A percentile compares a stretch with the other conserved stretches of the same genome.
Conservation (phyloP, 2,329 filamentous ascomycete species). For the Dothidotthia symphoricarpi region DNA sequence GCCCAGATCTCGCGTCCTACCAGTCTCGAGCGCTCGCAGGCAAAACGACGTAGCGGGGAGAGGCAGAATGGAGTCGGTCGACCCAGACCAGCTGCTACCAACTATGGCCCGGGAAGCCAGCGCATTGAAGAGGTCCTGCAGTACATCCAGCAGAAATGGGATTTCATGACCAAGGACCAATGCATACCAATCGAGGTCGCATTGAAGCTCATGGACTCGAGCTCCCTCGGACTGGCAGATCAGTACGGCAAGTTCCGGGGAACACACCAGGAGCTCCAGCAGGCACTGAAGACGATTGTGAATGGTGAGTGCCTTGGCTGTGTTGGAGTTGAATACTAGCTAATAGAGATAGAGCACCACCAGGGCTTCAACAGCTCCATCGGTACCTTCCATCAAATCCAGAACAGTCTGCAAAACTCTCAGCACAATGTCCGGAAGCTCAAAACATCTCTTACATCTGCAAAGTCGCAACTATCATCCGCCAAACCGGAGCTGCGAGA, state of each 20-base stretch:
- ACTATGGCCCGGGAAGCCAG: constrained; percentile 42
- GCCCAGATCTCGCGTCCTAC: constrained; percentile 36
- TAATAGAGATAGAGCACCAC: constrained; percentile 68
- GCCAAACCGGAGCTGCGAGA: constrained; percentile 91
- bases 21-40: constrained; percentile 45
- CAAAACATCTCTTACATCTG: constrained; percentile 76
- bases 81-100: constrained; percentile 13
- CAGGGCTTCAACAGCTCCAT: constrained; percentile 99
- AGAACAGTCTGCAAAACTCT: constrained; percentile 84
- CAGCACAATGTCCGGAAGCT: constrained; percentile 80
- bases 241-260: constrained; percentile 82
- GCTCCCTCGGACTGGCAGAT: constrained; percentile 86
- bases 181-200: constrained; percentile 92
- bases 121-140: constrained; percentile 64
- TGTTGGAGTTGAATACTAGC: background rate
- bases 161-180: constrained; percentile 82
- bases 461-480: constrained; percentile 77
- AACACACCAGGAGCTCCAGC: constrained; percentile 85
- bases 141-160: constrained; percentile 86
- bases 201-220: constrained; percentile 90
- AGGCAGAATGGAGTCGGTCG: constrained; percentile 10
- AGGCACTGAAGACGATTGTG: constrained; percentile 88
- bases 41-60: constrained; percentile 45
- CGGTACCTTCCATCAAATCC: constrained; percentile 98
- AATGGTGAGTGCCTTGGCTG: constrained; percentile 53